Conservation (phyloP, 352 stramenopile species). For the Nothophytophthora sp. region DNA sequence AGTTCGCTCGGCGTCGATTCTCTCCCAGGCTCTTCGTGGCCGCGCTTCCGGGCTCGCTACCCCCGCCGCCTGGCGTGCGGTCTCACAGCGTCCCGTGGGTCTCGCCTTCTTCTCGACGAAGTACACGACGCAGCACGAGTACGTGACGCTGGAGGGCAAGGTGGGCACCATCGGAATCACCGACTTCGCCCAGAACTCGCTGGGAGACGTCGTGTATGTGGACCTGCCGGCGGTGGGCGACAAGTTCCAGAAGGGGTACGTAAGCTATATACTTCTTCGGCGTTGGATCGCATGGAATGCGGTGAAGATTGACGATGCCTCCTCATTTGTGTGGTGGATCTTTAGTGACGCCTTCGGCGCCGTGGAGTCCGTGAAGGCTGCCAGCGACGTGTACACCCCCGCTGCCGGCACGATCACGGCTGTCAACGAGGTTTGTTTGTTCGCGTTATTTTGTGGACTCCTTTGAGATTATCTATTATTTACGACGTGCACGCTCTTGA, state of each 20-base stretch:
- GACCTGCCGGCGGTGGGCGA: slow-evolving; percentile 95
- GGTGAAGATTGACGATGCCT: background rate
- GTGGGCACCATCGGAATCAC: slow-evolving; percentile 96
- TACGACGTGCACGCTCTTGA: too few relatives aligned
- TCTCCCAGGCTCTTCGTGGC: slow-evolving; percentile 57
- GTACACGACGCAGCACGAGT: slow-evolving; percentile 88
- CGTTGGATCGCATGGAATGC: background rate
- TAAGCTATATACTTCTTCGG: too few relatives aligned
- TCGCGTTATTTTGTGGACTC: too few relatives aligned
- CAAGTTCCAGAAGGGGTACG: slow-evolving; percentile 92
- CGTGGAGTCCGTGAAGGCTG: slow-evolving; percentile 99
- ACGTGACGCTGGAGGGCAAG: slow-evolving; percentile 79
- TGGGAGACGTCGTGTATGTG: slow-evolving; percentile 98
- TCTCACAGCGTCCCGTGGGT: slow-evolving; percentile 41
- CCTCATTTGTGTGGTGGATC: slow-evolving; percentile 4
- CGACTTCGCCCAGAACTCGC: slow-evolving; percentile 96
- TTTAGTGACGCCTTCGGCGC: slow-evolving; percentile 93
- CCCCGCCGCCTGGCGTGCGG: slow-evolving; percentile 30
- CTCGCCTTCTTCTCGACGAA: slow-evolving; percentile 80
- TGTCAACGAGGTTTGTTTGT: slow-evolving; percentile 92
- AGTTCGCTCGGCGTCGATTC: slow-evolving; percentile 49
- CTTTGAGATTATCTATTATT: too few relatives aligned
- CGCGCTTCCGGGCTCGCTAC: slow-evolving; percentile 21
- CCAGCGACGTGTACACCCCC: slow-evolving; percentile 97
- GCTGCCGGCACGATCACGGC: slow-evolving; percentile 93